These are phyloP conservation scores for Peribolospora kevripleyi DNA, from an alignment of 768 basidiomycete species.

Conservation along the genomic window DNA sequence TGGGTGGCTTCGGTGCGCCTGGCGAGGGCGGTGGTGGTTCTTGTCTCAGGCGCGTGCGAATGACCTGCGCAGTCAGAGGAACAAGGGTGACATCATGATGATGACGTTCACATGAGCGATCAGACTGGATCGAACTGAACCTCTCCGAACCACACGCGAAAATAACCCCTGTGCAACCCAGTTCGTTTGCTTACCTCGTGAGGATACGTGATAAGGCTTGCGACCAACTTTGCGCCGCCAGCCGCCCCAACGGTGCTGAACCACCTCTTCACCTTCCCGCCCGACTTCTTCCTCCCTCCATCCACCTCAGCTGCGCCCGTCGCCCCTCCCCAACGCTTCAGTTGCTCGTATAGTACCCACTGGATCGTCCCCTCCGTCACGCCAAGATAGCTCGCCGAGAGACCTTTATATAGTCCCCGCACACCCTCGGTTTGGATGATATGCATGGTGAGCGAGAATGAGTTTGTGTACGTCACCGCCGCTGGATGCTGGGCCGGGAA, in stretches of 20 bases:
- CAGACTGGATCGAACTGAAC: background rate
- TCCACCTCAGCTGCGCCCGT: conserved; percentile 27
- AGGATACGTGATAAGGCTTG: conserved; percentile 86
- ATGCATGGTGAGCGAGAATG: conserved; percentile 28
- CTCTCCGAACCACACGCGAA: background rate
- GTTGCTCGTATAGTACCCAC: conserved; percentile 84
- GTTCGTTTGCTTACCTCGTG: conserved; percentile 42
- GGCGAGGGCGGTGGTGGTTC: conserved; percentile 45
- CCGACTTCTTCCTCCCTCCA: conserved; percentile 23
- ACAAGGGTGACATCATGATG: background rate
- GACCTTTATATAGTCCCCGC: conserved; percentile 74
- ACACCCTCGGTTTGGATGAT: conserved; percentile 64
- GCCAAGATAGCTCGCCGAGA: conserved; percentile 83
- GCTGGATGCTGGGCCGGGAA: background rate
- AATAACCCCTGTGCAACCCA: conserved; percentile 12
- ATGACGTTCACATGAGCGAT: background rate
- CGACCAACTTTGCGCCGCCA: conserved; percentile 77
- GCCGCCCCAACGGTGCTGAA: conserved; percentile 65
- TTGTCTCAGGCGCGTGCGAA: conserved; percentile 79
- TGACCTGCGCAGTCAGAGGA: conserved; percentile 29
- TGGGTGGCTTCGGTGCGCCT: conserved; percentile 11
- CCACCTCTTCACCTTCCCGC: conserved; percentile 34
- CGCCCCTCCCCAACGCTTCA: conserved; percentile 41
- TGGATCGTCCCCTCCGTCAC: conserved; percentile 91
- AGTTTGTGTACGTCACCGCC: background rate